These are phyloP conservation scores for Neofusicoccum kwambonambiense DNA, from an alignment of 2,329 filamentous ascomycete species.

Conservation along the genomic window DNA sequence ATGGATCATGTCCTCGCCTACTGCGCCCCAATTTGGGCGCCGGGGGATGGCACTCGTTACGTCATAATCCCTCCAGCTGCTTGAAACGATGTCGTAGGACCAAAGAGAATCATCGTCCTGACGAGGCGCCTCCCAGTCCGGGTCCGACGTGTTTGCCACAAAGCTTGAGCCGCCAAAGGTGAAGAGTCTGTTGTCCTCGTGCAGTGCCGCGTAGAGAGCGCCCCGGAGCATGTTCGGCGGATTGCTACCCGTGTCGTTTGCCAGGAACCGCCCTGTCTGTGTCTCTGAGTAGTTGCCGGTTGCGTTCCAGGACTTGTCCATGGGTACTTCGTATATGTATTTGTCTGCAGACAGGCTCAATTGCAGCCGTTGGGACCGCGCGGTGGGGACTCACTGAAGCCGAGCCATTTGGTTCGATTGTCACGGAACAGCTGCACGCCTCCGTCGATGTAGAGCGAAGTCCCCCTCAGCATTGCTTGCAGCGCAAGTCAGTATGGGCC, in stretches of 20 bases:
- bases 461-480: conserved; percentile 9
- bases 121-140: conserved; percentile 27
- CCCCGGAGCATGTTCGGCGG: conserved; percentile 30
- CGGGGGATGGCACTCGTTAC: conserved; percentile 15
- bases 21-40: conserved; percentile 42
- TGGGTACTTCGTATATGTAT: conserved; percentile 24
- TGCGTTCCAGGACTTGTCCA: conserved; percentile 33
- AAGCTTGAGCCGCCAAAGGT: conserved; percentile 35
- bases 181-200: conserved; percentile 27
- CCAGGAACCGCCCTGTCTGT: conserved; percentile 24
- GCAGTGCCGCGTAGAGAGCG: conserved; percentile 28
- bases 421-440: conserved; percentile 8
- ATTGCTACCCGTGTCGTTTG: conserved; percentile 23
- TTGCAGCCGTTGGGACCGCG: background rate
- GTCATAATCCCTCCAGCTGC: conserved; percentile 24
- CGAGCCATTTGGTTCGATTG: conserved; percentile 1
- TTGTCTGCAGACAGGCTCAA: background rate
- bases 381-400: conserved; percentile 4
- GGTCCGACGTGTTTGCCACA: conserved; percentile 29
- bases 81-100: conserved; percentile 27
- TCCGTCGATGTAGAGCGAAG: conserved; percentile 13
- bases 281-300: conserved; percentile 29
- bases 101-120: conserved; percentile 31
- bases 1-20: background rate
- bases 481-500: background rate